Conservation (phyloP, 345 rosid genomes). For the Reutealis trisperma region DNA sequence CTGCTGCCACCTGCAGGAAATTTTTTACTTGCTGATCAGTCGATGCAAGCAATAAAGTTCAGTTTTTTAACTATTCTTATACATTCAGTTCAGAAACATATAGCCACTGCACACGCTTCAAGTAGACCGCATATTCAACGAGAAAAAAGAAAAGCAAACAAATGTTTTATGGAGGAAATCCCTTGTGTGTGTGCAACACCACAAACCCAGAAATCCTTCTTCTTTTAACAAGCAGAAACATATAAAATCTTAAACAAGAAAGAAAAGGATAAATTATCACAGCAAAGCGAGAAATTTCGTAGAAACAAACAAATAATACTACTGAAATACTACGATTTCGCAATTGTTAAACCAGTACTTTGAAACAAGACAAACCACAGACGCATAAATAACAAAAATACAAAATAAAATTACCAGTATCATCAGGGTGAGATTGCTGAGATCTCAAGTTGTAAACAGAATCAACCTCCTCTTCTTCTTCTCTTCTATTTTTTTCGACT, state of each 20-base stretch:
- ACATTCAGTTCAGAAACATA: background rate
- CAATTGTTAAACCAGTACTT: no score
- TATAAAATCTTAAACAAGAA: background rate
- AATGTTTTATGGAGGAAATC: no score
- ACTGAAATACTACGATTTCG: no score
- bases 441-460: constrained; percentile 54
- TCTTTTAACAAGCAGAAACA: background rate
- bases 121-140: background rate
- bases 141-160: no score
- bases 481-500: constrained; percentile 62
- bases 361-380: background rate
- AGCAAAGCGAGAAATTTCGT: no score
- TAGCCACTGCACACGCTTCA: background rate
- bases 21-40: background rate
- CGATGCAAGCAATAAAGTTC: background rate
- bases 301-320: no score
- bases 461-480: constrained; percentile 50
- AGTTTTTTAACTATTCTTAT: background rate
- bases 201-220: no score
- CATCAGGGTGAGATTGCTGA: constrained; percentile 44
- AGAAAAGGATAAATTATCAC: no score
- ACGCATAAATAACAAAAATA: background rate
- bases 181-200: no score
- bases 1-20: constrained; percentile 45
- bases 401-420: constrained; percentile 41